Evolutionary conservation across 2,329 filamentous ascomycete genomes (phyloP).

Genomic region (Nothophoma quercina): DNA sequence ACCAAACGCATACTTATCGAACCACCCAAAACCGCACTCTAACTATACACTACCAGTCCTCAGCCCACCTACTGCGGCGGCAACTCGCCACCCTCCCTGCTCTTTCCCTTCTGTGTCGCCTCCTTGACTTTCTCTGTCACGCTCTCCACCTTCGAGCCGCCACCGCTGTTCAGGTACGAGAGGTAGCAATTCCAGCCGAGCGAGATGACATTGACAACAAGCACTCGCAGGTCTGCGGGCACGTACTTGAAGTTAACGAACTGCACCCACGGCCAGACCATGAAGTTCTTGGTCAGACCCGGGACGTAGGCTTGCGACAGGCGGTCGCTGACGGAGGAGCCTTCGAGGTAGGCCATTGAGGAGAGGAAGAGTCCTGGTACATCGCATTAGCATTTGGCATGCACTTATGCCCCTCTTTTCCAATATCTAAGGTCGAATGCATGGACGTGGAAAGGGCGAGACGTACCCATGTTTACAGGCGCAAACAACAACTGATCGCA

Average conservation of each 20-base stretch:
- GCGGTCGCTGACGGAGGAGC: constrained; percentile 69
- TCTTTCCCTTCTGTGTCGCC: constrained; percentile 8
- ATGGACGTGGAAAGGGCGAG: constrained; percentile 31
- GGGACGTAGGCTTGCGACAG: constrained; percentile 75
- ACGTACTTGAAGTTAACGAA: constrained; percentile 86
- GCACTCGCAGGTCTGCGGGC: constrained; percentile 80
- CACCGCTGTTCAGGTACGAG: constrained; percentile 47
- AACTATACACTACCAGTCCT: background rate
- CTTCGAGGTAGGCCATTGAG: constrained; percentile 85
- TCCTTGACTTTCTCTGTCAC: constrained; percentile 11
- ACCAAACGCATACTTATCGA: no score
- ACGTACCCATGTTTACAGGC: constrained; percentile 72
- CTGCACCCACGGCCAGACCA: constrained; percentile 88
- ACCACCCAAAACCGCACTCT: no score
- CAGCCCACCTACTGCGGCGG: constrained; percentile 31
- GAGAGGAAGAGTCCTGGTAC: constrained; percentile 71
- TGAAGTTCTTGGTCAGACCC: constrained; percentile 82
- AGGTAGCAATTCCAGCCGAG: constrained; percentile 54
- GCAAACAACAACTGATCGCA: constrained; percentile 83
- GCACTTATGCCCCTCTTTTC: no score
- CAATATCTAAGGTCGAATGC: no score
- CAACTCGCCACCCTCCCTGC: constrained; percentile 36
- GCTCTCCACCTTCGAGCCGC: constrained; percentile 23
- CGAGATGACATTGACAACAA: constrained; percentile 81
- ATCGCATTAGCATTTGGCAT: no score